Evolutionary conservation across 179 eudicot species (phyloP), one percentile per base, ranked within the genome.

Genomic region (Carnegiea gigantea): DNA sequence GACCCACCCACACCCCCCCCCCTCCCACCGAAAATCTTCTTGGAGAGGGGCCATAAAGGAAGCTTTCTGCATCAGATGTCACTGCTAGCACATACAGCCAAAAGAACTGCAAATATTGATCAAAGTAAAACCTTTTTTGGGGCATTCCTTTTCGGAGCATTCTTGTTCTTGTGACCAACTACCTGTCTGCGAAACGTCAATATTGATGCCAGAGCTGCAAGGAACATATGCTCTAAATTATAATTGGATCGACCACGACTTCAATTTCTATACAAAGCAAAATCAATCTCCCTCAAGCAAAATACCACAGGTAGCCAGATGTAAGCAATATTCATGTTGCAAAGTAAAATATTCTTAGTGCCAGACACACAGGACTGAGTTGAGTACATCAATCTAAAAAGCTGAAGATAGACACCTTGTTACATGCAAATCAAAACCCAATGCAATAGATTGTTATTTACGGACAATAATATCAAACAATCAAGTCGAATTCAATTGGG

Each of bases 191-290:
- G 89, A 86, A 77, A 88, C 82, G 83, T 86, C 89, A 18, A 88
- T 78, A 44, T 84, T 85, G 15, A 82, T 65, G 43, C 87, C 67
- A 49, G 90, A 84, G 77, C 90, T 88, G 87, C 87, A 88, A 70
- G 46, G 5, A 73, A 74, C 62, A 26, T 21, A n/a, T 38, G 64
- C 38, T 68, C 60, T 21, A 24, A 24, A 60, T 75, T 60, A 72
- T 57, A 17, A 18, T 57, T 9, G n/a, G 9, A 51, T 53, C 43
- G 11, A 48, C 9, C n/a, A 33, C 23, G 40, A 74, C 48, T 62
- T 18, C 1, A 51, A 43, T 24, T 60, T 60, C 26, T 24, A 46
- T 38, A 48, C 30, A 28, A 74, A 23, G 23, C 23, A 7, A 46
- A n/a, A 4, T 23, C 46, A 46, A 74, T 51, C 77, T 28, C 14